These are phyloP conservation scores for Coniella vitis DNA, from an alignment of 2,329 filamentous ascomycete genomes.

Conservation along the genomic window DNA sequence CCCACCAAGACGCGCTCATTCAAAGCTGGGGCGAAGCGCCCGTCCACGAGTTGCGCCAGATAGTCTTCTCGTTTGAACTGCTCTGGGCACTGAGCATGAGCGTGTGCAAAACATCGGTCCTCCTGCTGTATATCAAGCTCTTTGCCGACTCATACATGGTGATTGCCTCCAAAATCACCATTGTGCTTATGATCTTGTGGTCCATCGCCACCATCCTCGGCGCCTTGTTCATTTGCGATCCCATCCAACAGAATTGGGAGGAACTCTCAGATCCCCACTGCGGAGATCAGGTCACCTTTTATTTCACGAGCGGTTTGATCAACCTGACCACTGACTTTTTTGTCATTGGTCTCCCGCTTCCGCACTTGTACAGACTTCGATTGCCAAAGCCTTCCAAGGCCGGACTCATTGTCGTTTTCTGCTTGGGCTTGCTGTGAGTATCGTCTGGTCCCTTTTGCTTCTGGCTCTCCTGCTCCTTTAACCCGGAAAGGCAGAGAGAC, in stretches of 20 bases:
- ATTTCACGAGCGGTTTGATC: constrained; percentile 1
- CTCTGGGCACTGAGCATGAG: constrained; percentile 25
- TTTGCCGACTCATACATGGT: constrained; percentile 22
- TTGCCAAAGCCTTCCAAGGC: neutral
- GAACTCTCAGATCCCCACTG: constrained; percentile 26
- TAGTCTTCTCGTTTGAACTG: constrained; percentile 16
- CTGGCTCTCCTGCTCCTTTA: neutral
- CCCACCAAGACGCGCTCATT: neutral
- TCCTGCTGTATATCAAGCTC: constrained; percentile 24
- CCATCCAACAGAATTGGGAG: constrained; percentile 30
- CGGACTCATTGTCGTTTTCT: neutral
- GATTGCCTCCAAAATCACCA: constrained; percentile 19
- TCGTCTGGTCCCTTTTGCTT: neutral
- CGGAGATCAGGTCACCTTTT: constrained; percentile 20
- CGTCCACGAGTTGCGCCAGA: neutral
- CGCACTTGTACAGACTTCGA: constrained; percentile 1
- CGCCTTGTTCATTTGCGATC: constrained; percentile 29
- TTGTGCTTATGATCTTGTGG: constrained; percentile 21
- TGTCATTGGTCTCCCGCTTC: constrained; percentile 3
- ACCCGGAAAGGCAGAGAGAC: neutral
- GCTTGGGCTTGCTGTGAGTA: neutral
- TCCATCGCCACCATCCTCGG: constrained; percentile 25
- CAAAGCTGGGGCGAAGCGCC: neutral
- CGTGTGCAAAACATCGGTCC: constrained; percentile 25
- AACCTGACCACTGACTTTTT: constrained; percentile 4